Percentiles rank a stretch among this genome's conserved stretches.
phyloP scores from a whole-genome alignment of 2,329 filamentous ascomycete genomes.

The Pestalotiopsis fici region DNA sequence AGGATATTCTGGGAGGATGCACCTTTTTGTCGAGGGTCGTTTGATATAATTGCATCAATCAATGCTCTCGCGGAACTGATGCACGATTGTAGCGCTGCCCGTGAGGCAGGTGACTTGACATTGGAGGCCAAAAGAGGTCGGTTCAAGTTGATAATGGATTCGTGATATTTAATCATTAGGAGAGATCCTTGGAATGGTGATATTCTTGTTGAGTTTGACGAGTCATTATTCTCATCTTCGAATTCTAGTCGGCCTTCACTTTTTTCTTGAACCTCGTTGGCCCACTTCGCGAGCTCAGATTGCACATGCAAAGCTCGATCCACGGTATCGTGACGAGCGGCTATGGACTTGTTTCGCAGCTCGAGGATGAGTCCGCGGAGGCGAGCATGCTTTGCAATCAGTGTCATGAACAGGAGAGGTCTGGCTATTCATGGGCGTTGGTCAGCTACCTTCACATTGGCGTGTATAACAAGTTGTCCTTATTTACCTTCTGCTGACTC shows the following conservation, averaged over 20 bases:
- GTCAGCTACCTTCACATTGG: neutral
- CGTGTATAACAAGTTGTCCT: neutral
- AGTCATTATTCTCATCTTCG: neutral
- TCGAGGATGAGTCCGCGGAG: constrained; percentile 19
- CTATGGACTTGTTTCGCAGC: constrained; percentile 18
- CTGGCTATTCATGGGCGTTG: neutral
- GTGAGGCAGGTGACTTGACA: constrained; percentile 15
- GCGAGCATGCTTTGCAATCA: constrained; percentile 18
- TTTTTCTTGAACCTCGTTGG: constrained; percentile 15
- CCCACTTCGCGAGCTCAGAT: constrained; percentile 15
- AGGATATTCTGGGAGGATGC: constrained; percentile 4
- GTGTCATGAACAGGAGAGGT: constrained; percentile 14
- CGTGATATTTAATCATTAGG: constrained; percentile 16
- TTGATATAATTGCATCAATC: constrained; percentile 13
- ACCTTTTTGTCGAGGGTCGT: constrained; percentile 7
- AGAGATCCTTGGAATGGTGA: constrained; percentile 10
- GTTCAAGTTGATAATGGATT: constrained; percentile 18
- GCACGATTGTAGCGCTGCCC: constrained; percentile 18
- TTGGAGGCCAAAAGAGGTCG: constrained; percentile 18
- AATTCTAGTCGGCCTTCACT: constrained; percentile 8
- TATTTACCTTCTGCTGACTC: neutral
- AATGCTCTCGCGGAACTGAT: constrained; percentile 19
- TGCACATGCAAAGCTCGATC: constrained; percentile 17
- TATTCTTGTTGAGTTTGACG: neutral
- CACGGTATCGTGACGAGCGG: constrained; percentile 14